Conservation (phyloP, 106 monocot species). For the Dioscorea zingiberensis region DNA sequence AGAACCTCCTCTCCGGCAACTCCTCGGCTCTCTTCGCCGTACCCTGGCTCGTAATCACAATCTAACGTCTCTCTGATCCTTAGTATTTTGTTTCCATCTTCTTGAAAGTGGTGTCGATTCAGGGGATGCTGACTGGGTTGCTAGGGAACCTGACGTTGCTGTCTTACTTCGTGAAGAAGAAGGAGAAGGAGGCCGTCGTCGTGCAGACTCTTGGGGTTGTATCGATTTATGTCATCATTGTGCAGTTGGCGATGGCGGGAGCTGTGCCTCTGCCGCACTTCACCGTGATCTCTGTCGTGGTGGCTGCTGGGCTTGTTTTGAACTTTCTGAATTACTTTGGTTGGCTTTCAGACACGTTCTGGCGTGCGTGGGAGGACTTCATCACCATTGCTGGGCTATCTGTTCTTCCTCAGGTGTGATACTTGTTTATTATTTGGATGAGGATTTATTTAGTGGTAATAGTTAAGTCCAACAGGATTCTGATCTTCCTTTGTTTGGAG, state of each 20-base stretch:
- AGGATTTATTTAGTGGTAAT: too few species aligned
- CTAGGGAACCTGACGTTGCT: slow-evolving; percentile 31
- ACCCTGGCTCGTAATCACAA: slow-evolving; percentile 22
- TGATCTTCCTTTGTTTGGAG: too few species aligned
- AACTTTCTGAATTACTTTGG: slow-evolving; percentile 31
- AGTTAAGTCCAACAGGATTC: too few species aligned
- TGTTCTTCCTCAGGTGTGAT: slow-evolving; percentile 31
- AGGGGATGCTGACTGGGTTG: slow-evolving; percentile 33
- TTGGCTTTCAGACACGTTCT: slow-evolving; percentile 10
- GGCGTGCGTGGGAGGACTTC: slow-evolving; percentile 35
- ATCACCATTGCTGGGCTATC: slow-evolving; percentile 33
- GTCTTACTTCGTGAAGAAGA: slow-evolving; percentile 40
- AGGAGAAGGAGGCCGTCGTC: slow-evolving; percentile 25
- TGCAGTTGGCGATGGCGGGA: slow-evolving; percentile 32
- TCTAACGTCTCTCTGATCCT: neutral
- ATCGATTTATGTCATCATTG: slow-evolving; percentile 22
- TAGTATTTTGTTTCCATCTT: neutral
- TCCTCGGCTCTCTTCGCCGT: slow-evolving; percentile 22
- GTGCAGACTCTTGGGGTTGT: slow-evolving; percentile 38
- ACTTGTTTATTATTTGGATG: too few species aligned
- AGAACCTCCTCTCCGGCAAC: slow-evolving; percentile 23
- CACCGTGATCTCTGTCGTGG: slow-evolving; percentile 10
- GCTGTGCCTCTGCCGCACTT: slow-evolving; percentile 25
- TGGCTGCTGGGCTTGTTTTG: slow-evolving; percentile 20
- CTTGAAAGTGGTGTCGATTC: neutral